Evolutionary conservation across 176 grass and related monocot genomes (phyloP).

Genomic region (Luzula sylvatica): DNA sequence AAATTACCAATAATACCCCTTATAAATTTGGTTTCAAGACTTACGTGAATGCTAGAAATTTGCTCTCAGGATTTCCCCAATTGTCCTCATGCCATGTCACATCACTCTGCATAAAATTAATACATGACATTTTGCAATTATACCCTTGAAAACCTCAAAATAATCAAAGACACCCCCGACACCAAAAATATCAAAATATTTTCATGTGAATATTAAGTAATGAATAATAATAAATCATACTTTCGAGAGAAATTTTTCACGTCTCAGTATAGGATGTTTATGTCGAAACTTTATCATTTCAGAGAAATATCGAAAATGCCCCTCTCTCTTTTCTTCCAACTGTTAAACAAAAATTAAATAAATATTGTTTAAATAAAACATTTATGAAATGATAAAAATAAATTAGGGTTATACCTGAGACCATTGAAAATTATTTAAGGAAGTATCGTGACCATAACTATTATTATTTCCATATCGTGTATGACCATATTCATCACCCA

Average conservation of each 20-base stretch:
- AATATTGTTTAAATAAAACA: background rate
- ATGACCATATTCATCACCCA: conserved; percentile 98
- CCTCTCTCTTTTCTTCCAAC: conserved; percentile 61
- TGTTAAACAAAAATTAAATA: conserved; percentile 32
- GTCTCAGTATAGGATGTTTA: conserved; percentile 50
- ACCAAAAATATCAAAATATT: background rate
- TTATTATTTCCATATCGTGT: conserved; percentile 98
- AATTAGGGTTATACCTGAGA: conserved; percentile 35
- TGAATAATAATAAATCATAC: conserved; percentile 31
- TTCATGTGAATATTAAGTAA: too few species aligned
- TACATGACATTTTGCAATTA: background rate
- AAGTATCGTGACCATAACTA: conserved; percentile 97
- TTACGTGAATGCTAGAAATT: conserved; percentile 96
- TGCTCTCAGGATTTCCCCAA: conserved; percentile 87
- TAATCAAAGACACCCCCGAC: background rate
- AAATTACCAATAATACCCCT: background rate
- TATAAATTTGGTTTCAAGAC: too few species aligned
- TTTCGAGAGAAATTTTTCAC: conserved; percentile 65
- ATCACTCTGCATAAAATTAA: conserved; percentile 52
- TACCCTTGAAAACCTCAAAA: background rate
- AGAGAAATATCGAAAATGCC: conserved; percentile 82
- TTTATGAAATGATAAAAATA: conserved; percentile 8
- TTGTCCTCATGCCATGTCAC: conserved; percentile 83
- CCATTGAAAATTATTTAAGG: conserved; percentile 95
- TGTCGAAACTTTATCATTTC: conserved; percentile 90